Base-by-base conservation (phyloP, 2,329 filamentous ascomycete genomes). In the Corynespora cassiicola region DNA sequence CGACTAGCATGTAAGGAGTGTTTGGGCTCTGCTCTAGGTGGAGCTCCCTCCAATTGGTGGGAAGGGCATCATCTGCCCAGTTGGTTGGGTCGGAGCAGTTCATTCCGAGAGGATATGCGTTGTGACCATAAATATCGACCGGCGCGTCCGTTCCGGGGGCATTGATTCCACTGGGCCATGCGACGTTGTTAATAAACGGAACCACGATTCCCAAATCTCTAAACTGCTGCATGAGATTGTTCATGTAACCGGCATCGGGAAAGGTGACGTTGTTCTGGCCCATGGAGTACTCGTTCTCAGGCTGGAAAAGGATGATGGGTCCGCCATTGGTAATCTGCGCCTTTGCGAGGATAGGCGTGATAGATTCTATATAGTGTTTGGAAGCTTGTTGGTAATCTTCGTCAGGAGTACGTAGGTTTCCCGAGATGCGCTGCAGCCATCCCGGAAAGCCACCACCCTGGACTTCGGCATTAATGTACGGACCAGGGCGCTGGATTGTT, bases 301-400 rank as follows among this genome's bases (percentile, higher is more conserved):
- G 84, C 60, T 94, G 88, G 35, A 86, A 78, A 1, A 91, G 69
- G 44, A 92, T 87, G 2, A 92, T 76, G 0, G 87, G 87, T 0
- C 88, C 88, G 0, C 86, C 88, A 33, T 90, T 87, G 2, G 86
- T 90, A 54, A 92, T 90, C 54, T 92, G 87, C 1, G 81, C 82
- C 39, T 84, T 81, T 2, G 87, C 85, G 46, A 92, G 84, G n/a
- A 85, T 81, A 5, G 74, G 72, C 14, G 77, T 79, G 31, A 90
- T 79, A 5, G 81, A 73, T 5, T 73, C 61, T 40, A 57, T 57
- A 29, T 57, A 57, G 23, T 82, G 80, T 29, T 85, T 76, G 0
- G 86, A 89, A 0, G 86, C 79, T 22, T 77, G 70, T 4, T 88
- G 69, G 47, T 80, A 91, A 4, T 75, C 79, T 1, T 75, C 69